These are phyloP conservation scores for Alternaria alternata DNA, from an alignment of 2,329 filamentous ascomycete species.

Conservation along the genomic window DNA sequence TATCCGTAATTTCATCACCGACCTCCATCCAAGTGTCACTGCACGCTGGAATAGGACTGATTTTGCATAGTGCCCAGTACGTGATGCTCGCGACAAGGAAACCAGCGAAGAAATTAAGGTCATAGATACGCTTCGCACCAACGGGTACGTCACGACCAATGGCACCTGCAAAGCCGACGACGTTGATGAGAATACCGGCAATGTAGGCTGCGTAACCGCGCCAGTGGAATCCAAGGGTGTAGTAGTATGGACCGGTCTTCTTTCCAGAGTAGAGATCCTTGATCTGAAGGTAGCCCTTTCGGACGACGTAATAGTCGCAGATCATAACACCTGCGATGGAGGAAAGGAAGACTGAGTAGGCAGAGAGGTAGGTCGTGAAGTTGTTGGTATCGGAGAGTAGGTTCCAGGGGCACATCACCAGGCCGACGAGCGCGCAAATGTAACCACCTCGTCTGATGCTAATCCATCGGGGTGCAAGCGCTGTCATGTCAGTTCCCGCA, in stretches of 20 bases:
- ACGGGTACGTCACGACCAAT: constrained; percentile 75
- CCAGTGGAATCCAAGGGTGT: constrained; percentile 77
- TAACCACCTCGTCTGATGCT: constrained; percentile 89
- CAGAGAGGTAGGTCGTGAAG: constrained; percentile 90
- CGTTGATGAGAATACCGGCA: constrained; percentile 84
- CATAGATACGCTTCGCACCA: constrained; percentile 86
- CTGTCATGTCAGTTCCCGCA: constrained; percentile 83
- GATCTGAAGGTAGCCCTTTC: constrained; percentile 80
- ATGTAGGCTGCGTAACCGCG: constrained; percentile 85
- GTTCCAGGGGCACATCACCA: constrained; percentile 88
- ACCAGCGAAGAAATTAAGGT: constrained; percentile 88
- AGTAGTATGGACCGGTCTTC: constrained; percentile 75
- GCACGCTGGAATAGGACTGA: constrained; percentile 76
- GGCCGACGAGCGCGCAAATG: constrained; percentile 78
- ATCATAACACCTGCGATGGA: constrained; percentile 93
- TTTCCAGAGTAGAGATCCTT: constrained; percentile 80
- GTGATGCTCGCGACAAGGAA: constrained; percentile 72
- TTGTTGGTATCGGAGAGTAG: constrained; percentile 77
- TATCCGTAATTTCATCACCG: constrained; percentile 53
- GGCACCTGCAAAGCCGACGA: constrained; percentile 88
- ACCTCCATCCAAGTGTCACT: constrained; percentile 82
- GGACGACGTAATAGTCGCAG: constrained; percentile 86
- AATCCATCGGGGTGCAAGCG: constrained; percentile 78
- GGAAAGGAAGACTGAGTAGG: constrained; percentile 93
- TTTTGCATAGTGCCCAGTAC: constrained; percentile 75